Base-by-base conservation (phyloP, 78 protist genomes). In the Cavenderia fasciculata region DNA sequence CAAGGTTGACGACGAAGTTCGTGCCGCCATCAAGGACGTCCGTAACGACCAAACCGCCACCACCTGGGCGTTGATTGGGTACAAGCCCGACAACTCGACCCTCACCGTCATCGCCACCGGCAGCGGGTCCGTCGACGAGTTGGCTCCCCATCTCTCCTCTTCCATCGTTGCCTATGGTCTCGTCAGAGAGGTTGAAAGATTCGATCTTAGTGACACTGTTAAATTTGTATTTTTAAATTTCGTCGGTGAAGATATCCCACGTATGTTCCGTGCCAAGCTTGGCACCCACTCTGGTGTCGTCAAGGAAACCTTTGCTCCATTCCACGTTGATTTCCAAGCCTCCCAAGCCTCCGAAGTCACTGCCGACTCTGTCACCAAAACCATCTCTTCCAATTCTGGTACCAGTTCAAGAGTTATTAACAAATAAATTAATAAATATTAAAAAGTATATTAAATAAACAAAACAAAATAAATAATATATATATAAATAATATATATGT, bases 251-350 rank as follows among this genome's bases (percentile, higher is more conserved):
- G 74, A 82, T 12, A 74, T 91, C 46, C 59, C 75, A 63, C 33
- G 95, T 29, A 91, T 91, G 95, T 77, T 91, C 34, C 19, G 95
- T 19, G 95, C 95, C 29, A 91, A 86, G 56, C 54, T 91, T 2
- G 92, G 92, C 16, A 84, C 91, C 34, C 87, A 71, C 73, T 52
- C 74, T 46, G 95, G 95, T 31, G 27, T 41, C 40, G 76, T 91
- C 59, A 82, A 77, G 69, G 75, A 65, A 59, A 33, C 71, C 16
- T 91, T 91, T 46, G 27, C 61, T 16, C 93, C 93, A 75, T 87
- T 52, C 34, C 93, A 87, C 70, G 93, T 87, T 57, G 93, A 87
- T 69, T 63, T 87, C 33, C 69, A 74, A 6, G 75, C 74, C 27
- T 29, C 75, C 0, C 1, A 18, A 29, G 59, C 52, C n/a, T 38